Evolutionary conservation across 768 basidiomycete species (phyloP).

Genomic region (Boletus pseudopeckii): DNA sequence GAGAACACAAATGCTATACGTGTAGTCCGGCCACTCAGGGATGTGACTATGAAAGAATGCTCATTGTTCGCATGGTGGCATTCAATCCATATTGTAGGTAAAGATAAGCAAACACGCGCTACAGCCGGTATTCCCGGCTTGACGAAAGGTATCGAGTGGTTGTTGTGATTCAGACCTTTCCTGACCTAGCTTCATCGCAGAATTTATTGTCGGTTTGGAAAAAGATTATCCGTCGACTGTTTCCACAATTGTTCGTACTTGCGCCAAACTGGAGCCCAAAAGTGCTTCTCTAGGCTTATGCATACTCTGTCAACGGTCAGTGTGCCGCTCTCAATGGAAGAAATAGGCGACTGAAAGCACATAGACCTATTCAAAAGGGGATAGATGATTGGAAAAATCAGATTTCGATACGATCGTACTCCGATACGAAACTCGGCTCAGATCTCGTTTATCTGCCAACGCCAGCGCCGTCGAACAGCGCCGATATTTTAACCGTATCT

Average conservation of each 20-base stretch:
- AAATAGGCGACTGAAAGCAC: neutral
- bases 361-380: conserved; percentile 60
- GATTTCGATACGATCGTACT: conserved; percentile 64
- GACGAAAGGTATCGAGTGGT: conserved; percentile 55
- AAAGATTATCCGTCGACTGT: conserved; percentile 85
- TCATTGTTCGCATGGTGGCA: conserved; percentile 77
- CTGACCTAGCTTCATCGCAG: conserved; percentile 33
- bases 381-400: conserved; percentile 71
- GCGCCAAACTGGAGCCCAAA: conserved; percentile 73
- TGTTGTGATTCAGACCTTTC: neutral
- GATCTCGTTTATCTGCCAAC: conserved; percentile 11
- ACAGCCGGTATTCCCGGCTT: conserved; percentile 60
- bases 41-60: conserved; percentile 77
- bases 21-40: conserved; percentile 65
- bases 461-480: neutral
- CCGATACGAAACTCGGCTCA: conserved; percentile 14
- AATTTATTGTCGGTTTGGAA: conserved; percentile 78
- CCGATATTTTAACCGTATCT: neutral
- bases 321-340: neutral
- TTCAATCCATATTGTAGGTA: conserved; percentile 48
- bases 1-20: conserved; percentile 33
- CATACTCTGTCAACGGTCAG: conserved; percentile 62
- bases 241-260: conserved; percentile 77
- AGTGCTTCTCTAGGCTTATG: conserved; percentile 47
- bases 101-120: conserved; percentile 42